These are phyloP conservation scores for Aspergillus quadrilineatus DNA, from an alignment of 2,329 filamentous ascomycete genomes.

Conservation along the genomic window DNA sequence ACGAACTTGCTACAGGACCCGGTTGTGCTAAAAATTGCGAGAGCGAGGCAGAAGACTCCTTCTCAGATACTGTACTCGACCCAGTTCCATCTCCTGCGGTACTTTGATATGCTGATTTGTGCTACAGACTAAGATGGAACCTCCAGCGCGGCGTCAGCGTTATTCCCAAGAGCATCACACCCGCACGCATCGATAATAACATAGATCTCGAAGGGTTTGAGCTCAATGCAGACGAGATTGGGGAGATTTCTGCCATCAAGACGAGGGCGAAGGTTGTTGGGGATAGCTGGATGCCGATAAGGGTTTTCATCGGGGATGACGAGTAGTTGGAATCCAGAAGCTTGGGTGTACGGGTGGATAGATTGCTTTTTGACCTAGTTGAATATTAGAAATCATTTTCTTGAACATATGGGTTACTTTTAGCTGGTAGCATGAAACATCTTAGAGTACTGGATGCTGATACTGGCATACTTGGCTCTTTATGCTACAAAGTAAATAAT, in stretches of 20 bases:
- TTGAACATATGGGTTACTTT: no score
- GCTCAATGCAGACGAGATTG: slow-evolving; percentile 69
- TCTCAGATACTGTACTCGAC: slow-evolving; percentile 51
- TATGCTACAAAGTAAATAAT: no score
- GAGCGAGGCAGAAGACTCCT: slow-evolving; percentile 55
- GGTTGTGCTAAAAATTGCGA: slow-evolving; percentile 50
- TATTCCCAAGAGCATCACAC: slow-evolving; percentile 79
- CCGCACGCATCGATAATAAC: slow-evolving; percentile 72
- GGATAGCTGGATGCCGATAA: slow-evolving; percentile 68
- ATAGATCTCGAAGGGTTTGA: slow-evolving; percentile 73
- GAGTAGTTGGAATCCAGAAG: slow-evolving; percentile 53
- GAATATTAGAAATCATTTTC: no score
- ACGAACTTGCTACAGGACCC: slow-evolving; percentile 42
- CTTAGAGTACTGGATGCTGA: no score
- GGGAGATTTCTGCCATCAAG: slow-evolving; percentile 63
- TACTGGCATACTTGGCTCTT: no score
- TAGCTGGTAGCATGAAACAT: no score
- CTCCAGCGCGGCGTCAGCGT: slow-evolving; percentile 77
- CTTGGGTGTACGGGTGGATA: no score
- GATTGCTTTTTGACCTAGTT: no score
- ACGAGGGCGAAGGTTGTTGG: slow-evolving; percentile 81
- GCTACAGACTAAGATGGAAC: slow-evolving; percentile 61
- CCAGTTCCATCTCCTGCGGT: no score
- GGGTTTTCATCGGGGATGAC: slow-evolving; percentile 81
- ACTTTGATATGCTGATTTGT: no score